Conservation (phyloP, 192 early-diverging fungal genomes). For the Entophlyctis luteolus region DNA sequence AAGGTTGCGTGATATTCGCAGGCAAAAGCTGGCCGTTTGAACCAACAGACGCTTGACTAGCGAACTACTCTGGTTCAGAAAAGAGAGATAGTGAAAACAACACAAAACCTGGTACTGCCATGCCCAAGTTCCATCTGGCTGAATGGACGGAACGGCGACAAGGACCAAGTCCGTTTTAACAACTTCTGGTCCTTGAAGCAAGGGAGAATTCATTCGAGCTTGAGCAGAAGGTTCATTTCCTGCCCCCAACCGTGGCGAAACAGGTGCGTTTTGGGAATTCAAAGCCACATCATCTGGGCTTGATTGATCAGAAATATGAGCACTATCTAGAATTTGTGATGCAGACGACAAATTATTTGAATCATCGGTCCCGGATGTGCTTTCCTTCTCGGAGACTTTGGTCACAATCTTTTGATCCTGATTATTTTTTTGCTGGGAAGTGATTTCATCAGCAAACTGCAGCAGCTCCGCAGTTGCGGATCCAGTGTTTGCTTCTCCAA, state of each 20-base stretch:
- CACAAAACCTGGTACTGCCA: slow-evolving; percentile 20
- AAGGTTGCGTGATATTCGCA: not conserved
- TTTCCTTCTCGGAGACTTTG: not conserved
- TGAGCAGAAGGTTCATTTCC: not conserved
- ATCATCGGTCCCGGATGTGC: not conserved
- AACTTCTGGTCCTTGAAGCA: not conserved
- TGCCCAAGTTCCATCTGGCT: slow-evolving; percentile 25
- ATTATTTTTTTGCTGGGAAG: not conserved
- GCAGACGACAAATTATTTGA: not conserved
- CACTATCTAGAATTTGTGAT: not conserved
- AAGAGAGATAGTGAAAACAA: not conserved
- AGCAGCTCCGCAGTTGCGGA: not conserved
- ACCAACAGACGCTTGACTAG: slow-evolving; percentile 16
- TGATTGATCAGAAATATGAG: not conserved
- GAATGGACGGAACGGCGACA: slow-evolving; percentile 17
- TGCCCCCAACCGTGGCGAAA: not conserved
- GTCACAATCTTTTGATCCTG: not conserved
- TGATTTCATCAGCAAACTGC: not conserved
- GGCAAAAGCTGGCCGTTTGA: not conserved
- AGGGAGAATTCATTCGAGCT: not conserved
- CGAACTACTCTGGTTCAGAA: not conserved
- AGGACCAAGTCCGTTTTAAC: slow-evolving; percentile 25
- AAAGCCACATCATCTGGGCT: not conserved
- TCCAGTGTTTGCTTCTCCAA: not conserved
- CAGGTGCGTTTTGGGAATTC: not conserved